Conservation (phyloP, 2,329 filamentous ascomycete species). For the Davidsoniella eucalypti region DNA sequence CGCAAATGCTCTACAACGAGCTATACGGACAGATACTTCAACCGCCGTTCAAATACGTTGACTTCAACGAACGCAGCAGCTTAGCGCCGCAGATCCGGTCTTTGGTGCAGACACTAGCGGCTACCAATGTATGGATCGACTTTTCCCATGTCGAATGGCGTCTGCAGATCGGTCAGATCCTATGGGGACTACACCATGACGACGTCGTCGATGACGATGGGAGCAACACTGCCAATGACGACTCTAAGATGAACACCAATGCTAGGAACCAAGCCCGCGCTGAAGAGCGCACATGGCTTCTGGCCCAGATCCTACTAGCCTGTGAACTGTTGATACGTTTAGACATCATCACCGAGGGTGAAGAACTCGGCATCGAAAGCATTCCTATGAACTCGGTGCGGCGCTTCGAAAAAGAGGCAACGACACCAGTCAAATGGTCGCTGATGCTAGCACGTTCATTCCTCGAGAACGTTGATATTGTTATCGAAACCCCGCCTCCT, state of each 20-base stretch:
- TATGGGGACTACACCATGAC: conserved; percentile 43
- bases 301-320: conserved; percentile 47
- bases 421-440: conserved; percentile 48
- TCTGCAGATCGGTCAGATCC: conserved; percentile 52
- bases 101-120: conserved; percentile 46
- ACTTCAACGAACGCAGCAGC: conserved; percentile 41
- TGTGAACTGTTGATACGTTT: conserved; percentile 49
- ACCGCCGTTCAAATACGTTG: conserved; percentile 38
- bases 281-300: conserved; percentile 49
- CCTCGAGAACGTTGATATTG: conserved; percentile 50
- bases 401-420: conserved; percentile 45
- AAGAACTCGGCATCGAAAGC: conserved; percentile 35
- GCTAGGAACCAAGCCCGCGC: conserved; percentile 20
- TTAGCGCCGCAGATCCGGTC: conserved; percentile 54
- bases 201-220: conserved; percentile 37
- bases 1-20: conserved; percentile 41
- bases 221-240: conserved; percentile 17
- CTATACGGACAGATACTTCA: conserved; percentile 44
- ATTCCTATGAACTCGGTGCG: conserved; percentile 40
- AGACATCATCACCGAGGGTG: conserved; percentile 44
- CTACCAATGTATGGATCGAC: conserved; percentile 56
- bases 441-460: conserved; percentile 46
- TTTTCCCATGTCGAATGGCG: conserved; percentile 62
- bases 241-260: conserved; percentile 24
- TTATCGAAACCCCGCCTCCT: conserved; percentile 24